Base-by-base conservation (phyloP, 768 basidiomycete genomes). In the Obba rivulosa region DNA sequence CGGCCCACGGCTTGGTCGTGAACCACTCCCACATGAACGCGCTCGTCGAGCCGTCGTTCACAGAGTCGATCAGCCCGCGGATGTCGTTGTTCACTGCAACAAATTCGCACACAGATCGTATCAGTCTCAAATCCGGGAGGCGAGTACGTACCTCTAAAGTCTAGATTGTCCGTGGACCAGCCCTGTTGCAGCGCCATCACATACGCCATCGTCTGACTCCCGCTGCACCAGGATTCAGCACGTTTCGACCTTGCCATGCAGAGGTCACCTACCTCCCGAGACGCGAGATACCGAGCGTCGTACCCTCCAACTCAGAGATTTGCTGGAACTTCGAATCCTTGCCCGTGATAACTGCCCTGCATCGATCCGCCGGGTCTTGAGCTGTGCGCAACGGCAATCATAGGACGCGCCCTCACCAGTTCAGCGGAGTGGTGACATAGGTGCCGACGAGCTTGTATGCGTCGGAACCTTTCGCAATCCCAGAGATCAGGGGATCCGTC, bases 11-110 rank as follows among this genome's bases (percentile, higher is more conserved):
- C 57, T 86, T 86, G 34, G 84, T 86, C 3, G 83, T 86, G 65
- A 95, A 96, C 88, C 87, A 91, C 64, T 92, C 91, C 90, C 91
- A 92, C 84, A 94, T 87, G 69, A 94, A 94, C 10, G 86, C 87
- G 53, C 88, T 89, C 5, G 92, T 92, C 11, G 85, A 78, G 0
- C 85, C 88, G 44, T 88, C 83, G 60, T 96, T 96, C 13, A 95
- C 91, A 4, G 92, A 91, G 53, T 83, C 70, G 51, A 94, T 80
- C 24, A 97, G 72, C 9, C 88, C 84, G 14, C 77, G 81, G 50
- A 92, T 88, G 56, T 90, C 82, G 54, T 87, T 81, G 60, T 89
- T 88, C 34, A 90, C 89, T 91, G 50, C 10, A 8, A 10, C 8
- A 9, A 4, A 23, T 1, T 17, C 41, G 1, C 5, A 20, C 23